Evolutionary conservation across 306 rosid species (phyloP).

Genomic region (Arachis hypogaea): DNA sequence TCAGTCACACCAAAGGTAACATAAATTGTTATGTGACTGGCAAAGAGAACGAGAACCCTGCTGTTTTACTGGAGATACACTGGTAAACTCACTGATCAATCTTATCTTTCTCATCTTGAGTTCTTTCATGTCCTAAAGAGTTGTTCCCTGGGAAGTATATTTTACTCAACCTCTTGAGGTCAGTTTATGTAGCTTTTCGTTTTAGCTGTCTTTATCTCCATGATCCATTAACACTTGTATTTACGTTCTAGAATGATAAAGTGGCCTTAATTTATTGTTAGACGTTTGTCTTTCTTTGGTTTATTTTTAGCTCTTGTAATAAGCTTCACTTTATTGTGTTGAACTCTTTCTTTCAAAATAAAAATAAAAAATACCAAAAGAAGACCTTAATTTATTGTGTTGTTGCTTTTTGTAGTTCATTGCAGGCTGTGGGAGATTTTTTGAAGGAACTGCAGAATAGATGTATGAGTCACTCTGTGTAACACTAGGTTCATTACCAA

Average conservation of each 20-base stretch:
- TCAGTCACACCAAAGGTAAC: conserved; percentile 95
- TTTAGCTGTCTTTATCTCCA: neutral
- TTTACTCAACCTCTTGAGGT: neutral
- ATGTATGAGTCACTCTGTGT: conserved; percentile 86
- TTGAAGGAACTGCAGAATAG: conserved; percentile 96
- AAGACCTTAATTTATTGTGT: too few species aligned
- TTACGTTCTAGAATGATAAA: conserved; percentile 12
- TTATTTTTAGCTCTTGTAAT: too few species aligned
- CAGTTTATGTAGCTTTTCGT: neutral
- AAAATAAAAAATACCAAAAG: too few species aligned
- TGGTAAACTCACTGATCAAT: conserved; percentile 56
- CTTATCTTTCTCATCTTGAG: conserved; percentile 18
- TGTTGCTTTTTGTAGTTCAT: conserved; percentile 6
- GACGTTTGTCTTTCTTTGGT: too few species aligned
- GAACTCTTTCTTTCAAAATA: too few species aligned
- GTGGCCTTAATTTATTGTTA: conserved; percentile 11
- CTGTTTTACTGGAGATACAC: conserved; percentile 95
- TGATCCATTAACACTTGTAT: neutral
- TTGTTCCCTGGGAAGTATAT: conserved; percentile 20
- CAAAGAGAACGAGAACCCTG: conserved; percentile 71
- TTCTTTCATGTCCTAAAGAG: neutral
- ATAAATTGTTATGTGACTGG: conserved; percentile 78
- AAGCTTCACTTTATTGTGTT: too few species aligned
- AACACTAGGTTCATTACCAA: conserved; percentile 80
- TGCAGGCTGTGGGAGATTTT: conserved; percentile 88